phyloP scores from a whole-genome alignment of 805 yeast genomes.

The Saccharomycopsis malanga region DNA sequence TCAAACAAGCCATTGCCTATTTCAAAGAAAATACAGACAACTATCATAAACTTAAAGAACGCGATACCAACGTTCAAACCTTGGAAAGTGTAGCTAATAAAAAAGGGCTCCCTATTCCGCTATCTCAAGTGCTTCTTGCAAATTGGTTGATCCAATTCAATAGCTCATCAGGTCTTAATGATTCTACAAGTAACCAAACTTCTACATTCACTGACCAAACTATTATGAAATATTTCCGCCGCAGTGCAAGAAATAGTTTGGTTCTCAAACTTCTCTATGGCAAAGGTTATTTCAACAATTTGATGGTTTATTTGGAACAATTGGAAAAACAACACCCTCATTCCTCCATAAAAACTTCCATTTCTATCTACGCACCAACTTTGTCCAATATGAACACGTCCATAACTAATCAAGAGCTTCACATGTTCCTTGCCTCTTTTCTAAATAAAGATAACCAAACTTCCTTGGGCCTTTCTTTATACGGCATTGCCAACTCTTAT shows the following conservation, averaged over 20 bases:
- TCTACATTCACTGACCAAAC: conserved; percentile 8
- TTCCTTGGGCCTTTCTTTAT: conserved; percentile 18
- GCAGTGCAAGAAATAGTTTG: conserved; percentile 15
- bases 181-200: background rate
- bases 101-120: conserved; percentile 20
- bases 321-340: conserved; percentile 1
- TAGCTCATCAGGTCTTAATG: background rate
- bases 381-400: background rate
- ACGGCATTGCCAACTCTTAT: conserved; percentile 18
- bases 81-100: conserved; percentile 14
- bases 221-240: conserved; percentile 12
- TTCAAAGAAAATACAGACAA: conserved; percentile 19
- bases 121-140: conserved; percentile 18
- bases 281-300: conserved; percentile 11
- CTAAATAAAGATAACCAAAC: conserved; percentile 20
- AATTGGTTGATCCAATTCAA: conserved; percentile 21
- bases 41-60: conserved; percentile 1
- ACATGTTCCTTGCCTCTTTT: conserved; percentile 10
- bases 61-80: conserved; percentile 1
- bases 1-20: conserved; percentile 15
- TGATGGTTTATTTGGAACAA: conserved; percentile 4
- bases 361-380: background rate
- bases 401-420: conserved; percentile 17
- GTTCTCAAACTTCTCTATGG: conserved; percentile 4
- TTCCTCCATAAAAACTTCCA: background rate